A percentile compares a stretch with the other conserved stretches of the same genome.
phyloP scores from a whole-genome alignment of 192 early-diverging fungal genomes.

The Umbelopsis sp. region DNA sequence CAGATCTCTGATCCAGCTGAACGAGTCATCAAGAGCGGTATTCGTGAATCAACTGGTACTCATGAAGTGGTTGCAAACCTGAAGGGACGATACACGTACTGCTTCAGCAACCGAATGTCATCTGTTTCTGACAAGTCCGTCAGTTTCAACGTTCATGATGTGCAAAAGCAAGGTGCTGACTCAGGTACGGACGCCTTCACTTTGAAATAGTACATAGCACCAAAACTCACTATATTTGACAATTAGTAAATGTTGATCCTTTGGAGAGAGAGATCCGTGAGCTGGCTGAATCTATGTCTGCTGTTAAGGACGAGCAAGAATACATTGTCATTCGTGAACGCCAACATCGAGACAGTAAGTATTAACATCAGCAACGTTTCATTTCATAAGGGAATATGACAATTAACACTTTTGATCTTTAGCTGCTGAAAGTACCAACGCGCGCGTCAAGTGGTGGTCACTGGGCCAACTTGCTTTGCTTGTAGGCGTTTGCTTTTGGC shows the following conservation, averaged over 20 bases:
- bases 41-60: slow-evolving; percentile 42
- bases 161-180: slow-evolving; percentile 41
- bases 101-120: slow-evolving; percentile 79
- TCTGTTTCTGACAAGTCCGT: slow-evolving; percentile 60
- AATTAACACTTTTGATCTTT: not conserved
- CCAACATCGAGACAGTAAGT: slow-evolving; percentile 71
- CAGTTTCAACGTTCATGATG: slow-evolving; percentile 58
- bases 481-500: slow-evolving; percentile 69
- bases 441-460: slow-evolving; percentile 81
- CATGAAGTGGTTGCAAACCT: slow-evolving; percentile 46
- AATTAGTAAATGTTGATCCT: slow-evolving; percentile 55
- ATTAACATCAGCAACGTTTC: not conserved
- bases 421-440: slow-evolving; percentile 81
- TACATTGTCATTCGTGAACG: slow-evolving; percentile 66
- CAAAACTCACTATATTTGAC: slow-evolving; percentile 2
- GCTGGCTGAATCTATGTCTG: slow-evolving; percentile 61
- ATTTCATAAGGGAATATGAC: not conserved
- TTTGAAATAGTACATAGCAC: no score
- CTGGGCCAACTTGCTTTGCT: slow-evolving; percentile 64
- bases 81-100: slow-evolving; percentile 69
- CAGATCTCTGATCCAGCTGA: slow-evolving; percentile 53
- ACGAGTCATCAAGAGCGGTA: slow-evolving; percentile 36
- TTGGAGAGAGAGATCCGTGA: slow-evolving; percentile 67
- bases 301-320: slow-evolving; percentile 72
- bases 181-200: slow-evolving; percentile 17